Base-by-base conservation (phyloP, 768 basidiomycete genomes). In the Pleurotus citrinopileatus region DNA sequence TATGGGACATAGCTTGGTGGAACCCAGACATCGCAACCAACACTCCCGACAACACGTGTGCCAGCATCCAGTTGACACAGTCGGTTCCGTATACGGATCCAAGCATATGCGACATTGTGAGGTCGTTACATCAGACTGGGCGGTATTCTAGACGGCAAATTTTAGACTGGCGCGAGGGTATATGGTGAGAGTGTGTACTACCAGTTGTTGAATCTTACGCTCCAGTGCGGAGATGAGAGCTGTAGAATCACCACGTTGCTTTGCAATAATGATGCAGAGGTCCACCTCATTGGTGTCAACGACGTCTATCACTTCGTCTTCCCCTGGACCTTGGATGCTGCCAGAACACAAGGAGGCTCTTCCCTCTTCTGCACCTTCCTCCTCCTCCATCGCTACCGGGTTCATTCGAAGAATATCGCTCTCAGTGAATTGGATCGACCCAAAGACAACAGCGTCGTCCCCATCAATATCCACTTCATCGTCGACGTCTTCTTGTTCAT, bases 61-160 rank as follows among this genome's bases (percentile, higher is more conserved):
- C 91, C 91, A 93, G 65, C 90, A 93, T 5, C 89, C 89, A 0
- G 88, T 90, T 12, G 88, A 90, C 7, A 84, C 80, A 0, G 89
- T 90, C 0, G 90, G 86, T 57, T 92, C 91, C 0, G 71, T 77
- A 61, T 91, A 91, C 1, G 85, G 77, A 44, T 91, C 90, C 13
- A 93, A 68, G 61, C 90, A 93, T 52, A 93, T 89, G 17, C 91
- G 85, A 67, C 90, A 93, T 1, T 83, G 65, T 10, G 75, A 57
- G 13, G 73, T 69, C 3, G 73, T 69, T 13, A 78, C 72, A 7
- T 76, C 70, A 7, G 73, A 60, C 53, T 62, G 67, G 50, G 64
- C 65, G 0, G 74, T 73, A 71, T 81, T 78, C 81, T 84, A 55
- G 53, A 47, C 46, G 44, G 52, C 47, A 32, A 60, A 36, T 45